These are phyloP conservation scores for Didymosphaeria variabile DNA, from an alignment of 2,329 filamentous ascomycete genomes.

Conservation along the genomic window DNA sequence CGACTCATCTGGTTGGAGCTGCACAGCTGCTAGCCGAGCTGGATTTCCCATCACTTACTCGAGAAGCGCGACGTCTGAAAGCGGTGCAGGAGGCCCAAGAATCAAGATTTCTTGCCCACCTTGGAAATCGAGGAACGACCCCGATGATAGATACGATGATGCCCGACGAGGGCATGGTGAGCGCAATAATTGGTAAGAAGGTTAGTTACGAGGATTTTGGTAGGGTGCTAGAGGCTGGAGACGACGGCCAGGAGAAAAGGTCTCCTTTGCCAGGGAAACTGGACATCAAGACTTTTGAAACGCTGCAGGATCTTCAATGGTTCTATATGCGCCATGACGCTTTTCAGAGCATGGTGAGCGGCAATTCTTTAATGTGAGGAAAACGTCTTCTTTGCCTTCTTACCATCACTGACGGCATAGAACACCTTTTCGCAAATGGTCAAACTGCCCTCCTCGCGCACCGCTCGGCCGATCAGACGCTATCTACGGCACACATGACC, in stretches of 20 bases:
- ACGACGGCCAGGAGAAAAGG: constrained; percentile 41
- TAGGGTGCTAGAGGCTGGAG: constrained; percentile 54
- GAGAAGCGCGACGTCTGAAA: constrained; percentile 73
- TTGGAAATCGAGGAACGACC: constrained; percentile 36
- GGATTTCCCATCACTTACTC: constrained; percentile 77
- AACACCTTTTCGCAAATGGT: constrained; percentile 81
- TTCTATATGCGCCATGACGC: constrained; percentile 96
- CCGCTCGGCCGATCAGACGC: constrained; percentile 80
- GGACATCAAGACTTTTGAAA: constrained; percentile 82
- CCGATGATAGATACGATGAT: constrained; percentile 57
- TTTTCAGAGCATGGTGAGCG: constrained; percentile 89
- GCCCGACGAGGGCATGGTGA: constrained; percentile 62
- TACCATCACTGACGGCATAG: constrained; percentile 55
- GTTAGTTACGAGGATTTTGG: constrained; percentile 68
- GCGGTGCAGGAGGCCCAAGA: constrained; percentile 56
- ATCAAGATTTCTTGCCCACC: constrained; percentile 43
- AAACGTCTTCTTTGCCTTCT: neutral
- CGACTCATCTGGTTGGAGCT: constrained; percentile 86
- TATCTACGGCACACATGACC: constrained; percentile 88
- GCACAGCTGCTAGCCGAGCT: constrained; percentile 84
- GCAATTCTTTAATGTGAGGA: constrained; percentile 83
- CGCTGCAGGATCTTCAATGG: constrained; percentile 88
- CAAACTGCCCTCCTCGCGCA: constrained; percentile 86
- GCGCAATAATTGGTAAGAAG: constrained; percentile 64
- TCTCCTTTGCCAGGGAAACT: constrained; percentile 43